These are phyloP conservation scores for Capronia americana DNA, from an alignment of 2,329 filamentous ascomycete genomes.

Conservation along the genomic window DNA sequence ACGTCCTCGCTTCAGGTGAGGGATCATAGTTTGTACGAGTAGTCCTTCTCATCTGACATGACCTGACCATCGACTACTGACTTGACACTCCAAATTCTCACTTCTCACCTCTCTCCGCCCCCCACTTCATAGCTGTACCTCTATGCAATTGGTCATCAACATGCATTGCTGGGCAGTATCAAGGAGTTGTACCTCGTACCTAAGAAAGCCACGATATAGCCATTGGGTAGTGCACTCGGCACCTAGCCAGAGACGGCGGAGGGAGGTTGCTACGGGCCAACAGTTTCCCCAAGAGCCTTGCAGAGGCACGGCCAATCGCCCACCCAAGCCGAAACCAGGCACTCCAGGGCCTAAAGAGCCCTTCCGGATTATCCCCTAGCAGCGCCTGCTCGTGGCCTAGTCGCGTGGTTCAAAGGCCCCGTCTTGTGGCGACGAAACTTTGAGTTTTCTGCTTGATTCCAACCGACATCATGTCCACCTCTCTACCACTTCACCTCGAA, in stretches of 20 bases:
- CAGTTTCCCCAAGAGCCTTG: not conserved
- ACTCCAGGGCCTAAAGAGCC: not conserved
- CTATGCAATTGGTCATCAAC: conserved; percentile 21
- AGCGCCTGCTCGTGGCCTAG: not conserved
- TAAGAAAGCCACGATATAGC: not conserved
- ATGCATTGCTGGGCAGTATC: conserved; percentile 12
- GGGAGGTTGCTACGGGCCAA: not conserved
- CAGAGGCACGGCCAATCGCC: not conserved
- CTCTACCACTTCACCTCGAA: not conserved
- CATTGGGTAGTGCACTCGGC: too few relatives aligned
- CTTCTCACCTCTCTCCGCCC: conserved; percentile 7
- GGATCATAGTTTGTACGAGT: not conserved
- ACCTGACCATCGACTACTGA: not conserved
- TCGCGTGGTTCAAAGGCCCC: not conserved
- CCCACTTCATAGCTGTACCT: conserved; percentile 1
- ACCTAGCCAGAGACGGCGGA: not conserved
- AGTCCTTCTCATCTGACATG: conserved; percentile 10
- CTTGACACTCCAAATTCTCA: not conserved
- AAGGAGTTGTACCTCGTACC: not conserved
- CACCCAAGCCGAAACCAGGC: not conserved
- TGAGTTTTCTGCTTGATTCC: not conserved
- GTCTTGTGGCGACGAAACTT: conserved; percentile 2
- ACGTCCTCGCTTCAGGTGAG: not conserved
- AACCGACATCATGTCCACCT: conserved; percentile 9
- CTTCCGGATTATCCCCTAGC: conserved; percentile 1